A percentile compares a stretch with the other conserved stretches of the same genome.
Evolutionary conservation across 805 yeast genomes (phyloP).

Genomic region (Ogataea neopini): DNA sequence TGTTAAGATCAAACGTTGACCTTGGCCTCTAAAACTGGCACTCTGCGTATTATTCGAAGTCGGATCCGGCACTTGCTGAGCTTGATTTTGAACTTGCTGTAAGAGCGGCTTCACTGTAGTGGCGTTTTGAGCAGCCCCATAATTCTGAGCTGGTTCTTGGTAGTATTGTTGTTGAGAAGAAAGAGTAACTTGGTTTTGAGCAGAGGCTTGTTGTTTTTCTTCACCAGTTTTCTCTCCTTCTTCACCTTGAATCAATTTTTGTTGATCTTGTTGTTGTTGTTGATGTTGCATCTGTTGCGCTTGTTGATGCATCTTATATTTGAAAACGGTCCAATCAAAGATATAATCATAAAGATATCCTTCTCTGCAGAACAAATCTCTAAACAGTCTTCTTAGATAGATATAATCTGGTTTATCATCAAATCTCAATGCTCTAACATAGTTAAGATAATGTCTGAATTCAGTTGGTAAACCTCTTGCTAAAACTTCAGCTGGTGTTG

Average conservation of each 20-base stretch:
- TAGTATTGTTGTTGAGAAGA: conserved; percentile 23
- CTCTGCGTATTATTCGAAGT: conserved; percentile 14
- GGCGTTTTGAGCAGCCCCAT: conserved; percentile 9
- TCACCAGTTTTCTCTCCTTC: conserved; percentile 22
- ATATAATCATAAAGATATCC: conserved; percentile 91
- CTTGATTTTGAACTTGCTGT: conserved; percentile 35
- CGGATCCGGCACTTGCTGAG: conserved; percentile 35
- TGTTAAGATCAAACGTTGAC: conserved; percentile 14
- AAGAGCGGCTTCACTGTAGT: conserved; percentile 30
- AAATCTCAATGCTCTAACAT: conserved; percentile 86
- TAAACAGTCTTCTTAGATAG: conserved; percentile 81
- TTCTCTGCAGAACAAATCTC: conserved; percentile 85
- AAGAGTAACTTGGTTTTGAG: conserved; percentile 16
- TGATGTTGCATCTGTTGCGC: conserved; percentile 39
- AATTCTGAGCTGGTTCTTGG: conserved; percentile 17
- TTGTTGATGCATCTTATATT: conserved; percentile 61
- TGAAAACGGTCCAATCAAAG: conserved; percentile 94
- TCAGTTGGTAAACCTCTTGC: conserved; percentile 92
- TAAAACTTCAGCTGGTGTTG: conserved; percentile 80
- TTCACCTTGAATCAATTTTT: conserved; percentile 21
- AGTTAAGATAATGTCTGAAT: conserved; percentile 82
- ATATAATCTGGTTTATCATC: conserved; percentile 96
- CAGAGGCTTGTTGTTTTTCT: conserved; percentile 17
- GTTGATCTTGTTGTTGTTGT: conserved; percentile 17
- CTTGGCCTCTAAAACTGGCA: conserved; percentile 26